These are phyloP conservation scores for Pyronema omphalodes DNA, from an alignment of 495 filamentous ascomycete genomes.

Conservation along the genomic window DNA sequence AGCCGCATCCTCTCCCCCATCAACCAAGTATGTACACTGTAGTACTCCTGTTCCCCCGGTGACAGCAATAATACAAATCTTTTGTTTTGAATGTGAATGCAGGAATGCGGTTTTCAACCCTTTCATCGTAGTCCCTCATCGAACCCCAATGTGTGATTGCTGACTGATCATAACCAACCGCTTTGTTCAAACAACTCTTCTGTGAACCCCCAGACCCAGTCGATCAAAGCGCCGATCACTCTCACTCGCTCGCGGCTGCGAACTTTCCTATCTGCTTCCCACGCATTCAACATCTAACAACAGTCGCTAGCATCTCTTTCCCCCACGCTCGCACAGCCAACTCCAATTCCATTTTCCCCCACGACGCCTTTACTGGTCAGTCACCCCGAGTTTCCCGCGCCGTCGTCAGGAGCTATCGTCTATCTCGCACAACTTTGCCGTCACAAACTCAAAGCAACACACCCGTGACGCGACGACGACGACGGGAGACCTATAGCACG, in stretches of 20 bases:
- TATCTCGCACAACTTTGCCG: background rate
- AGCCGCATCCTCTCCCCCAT: no score
- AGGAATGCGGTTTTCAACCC: no score
- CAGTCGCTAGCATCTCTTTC: background rate
- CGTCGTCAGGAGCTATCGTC: background rate
- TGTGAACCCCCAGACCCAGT: background rate
- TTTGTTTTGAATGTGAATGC: no score
- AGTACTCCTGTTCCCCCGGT: no score
- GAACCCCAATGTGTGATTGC: no score
- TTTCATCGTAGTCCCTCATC: no score
- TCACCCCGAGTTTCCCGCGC: background rate
- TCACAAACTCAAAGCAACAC: background rate
- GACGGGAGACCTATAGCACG: background rate
- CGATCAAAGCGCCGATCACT: background rate
- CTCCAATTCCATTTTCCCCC: background rate
- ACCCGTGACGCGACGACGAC: background rate
- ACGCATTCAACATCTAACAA: background rate
- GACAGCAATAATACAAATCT: no score
- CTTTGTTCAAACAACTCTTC: no score
- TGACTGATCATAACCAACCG: no score
- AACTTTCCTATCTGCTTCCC: background rate
- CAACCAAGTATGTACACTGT: no score
- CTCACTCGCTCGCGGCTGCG: background rate
- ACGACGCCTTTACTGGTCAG: background rate
- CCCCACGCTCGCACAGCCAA: background rate